These are phyloP conservation scores for Microthyrium microscopicum DNA, from an alignment of 2,329 filamentous ascomycete genomes.

Conservation along the genomic window DNA sequence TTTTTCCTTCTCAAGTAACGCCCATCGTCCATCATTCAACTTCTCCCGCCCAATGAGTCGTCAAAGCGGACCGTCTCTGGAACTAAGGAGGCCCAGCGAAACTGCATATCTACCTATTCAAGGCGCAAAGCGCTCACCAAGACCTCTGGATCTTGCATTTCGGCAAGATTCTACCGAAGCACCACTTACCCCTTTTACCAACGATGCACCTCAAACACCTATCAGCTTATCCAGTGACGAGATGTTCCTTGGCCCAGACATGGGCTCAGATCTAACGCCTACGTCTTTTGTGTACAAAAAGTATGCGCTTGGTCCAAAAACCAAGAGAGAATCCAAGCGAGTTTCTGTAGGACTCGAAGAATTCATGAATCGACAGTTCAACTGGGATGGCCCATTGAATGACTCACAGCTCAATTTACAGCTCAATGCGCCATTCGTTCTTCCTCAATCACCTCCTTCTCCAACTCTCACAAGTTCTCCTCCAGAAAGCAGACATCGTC, in stretches of 20 bases:
- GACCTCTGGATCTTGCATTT: conserved; percentile 35
- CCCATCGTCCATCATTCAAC: conserved; percentile 64
- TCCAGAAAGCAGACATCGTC: conserved; percentile 1
- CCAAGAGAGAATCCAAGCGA: conserved; percentile 54
- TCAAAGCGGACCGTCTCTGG: conserved; percentile 39
- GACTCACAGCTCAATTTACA: neutral
- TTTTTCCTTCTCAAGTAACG: conserved; percentile 42
- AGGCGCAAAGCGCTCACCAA: conserved; percentile 13
- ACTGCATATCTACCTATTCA: conserved; percentile 22
- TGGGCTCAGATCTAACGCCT: conserved; percentile 28
- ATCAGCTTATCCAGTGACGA: conserved; percentile 57
- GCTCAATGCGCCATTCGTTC: conserved; percentile 1
- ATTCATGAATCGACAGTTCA: conserved; percentile 25
- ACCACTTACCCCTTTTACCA: conserved; percentile 45
- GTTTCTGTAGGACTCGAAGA: conserved; percentile 22
- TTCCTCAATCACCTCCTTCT: neutral
- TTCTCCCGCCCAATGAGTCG: conserved; percentile 83
- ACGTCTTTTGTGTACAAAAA: conserved; percentile 77
- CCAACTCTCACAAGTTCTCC: neutral
- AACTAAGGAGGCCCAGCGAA: conserved; percentile 20
- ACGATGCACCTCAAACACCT: conserved; percentile 51
- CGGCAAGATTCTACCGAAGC: conserved; percentile 51
- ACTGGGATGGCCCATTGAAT: conserved; percentile 1
- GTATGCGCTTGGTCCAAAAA: conserved; percentile 60
- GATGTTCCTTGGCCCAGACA: conserved; percentile 36